These are phyloP conservation scores for Podospora didyma DNA, from an alignment of 495 filamentous ascomycete species.

Conservation along the genomic window DNA sequence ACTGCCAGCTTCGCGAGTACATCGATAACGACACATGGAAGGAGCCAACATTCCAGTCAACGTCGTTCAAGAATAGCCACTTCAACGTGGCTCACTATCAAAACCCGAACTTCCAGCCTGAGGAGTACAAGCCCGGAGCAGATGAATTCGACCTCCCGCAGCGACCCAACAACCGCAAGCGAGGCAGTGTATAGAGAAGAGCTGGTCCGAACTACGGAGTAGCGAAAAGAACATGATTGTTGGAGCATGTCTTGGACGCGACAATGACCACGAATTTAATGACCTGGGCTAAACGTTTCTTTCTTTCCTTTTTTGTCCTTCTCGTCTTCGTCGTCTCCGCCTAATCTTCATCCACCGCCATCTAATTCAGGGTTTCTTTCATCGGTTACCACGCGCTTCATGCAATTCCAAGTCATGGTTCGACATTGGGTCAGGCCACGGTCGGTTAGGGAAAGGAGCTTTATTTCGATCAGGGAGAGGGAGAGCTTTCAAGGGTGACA, in stretches of 20 bases:
- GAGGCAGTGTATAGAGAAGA: conserved; percentile 28
- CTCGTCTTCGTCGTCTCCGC: too few species aligned
- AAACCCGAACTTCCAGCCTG: conserved; percentile 79
- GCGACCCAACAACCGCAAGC: conserved; percentile 31
- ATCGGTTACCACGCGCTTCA: not conserved
- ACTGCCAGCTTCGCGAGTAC: conserved; percentile 38
- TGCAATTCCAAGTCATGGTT: not conserved
- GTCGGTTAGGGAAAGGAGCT: not conserved
- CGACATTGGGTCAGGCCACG: not conserved
- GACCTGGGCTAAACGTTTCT: not conserved
- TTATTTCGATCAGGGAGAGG: not conserved
- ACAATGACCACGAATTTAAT: not conserved
- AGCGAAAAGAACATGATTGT: conserved; percentile 4
- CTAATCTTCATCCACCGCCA: not conserved
- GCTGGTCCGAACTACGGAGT: not conserved
- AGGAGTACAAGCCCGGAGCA: conserved; percentile 48
- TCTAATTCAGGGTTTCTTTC: not conserved
- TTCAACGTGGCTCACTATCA: conserved; percentile 83
- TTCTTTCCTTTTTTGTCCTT: not conserved
- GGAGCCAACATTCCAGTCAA: conserved; percentile 51
- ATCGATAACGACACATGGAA: conserved; percentile 33
- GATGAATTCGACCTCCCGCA: conserved; percentile 32
- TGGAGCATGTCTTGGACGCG: not conserved
- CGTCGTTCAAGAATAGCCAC: conserved; percentile 57
- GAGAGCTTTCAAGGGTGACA: not conserved